phyloP scores from a whole-genome alignment of 306 rosid species.

The Quercus robur region DNA sequence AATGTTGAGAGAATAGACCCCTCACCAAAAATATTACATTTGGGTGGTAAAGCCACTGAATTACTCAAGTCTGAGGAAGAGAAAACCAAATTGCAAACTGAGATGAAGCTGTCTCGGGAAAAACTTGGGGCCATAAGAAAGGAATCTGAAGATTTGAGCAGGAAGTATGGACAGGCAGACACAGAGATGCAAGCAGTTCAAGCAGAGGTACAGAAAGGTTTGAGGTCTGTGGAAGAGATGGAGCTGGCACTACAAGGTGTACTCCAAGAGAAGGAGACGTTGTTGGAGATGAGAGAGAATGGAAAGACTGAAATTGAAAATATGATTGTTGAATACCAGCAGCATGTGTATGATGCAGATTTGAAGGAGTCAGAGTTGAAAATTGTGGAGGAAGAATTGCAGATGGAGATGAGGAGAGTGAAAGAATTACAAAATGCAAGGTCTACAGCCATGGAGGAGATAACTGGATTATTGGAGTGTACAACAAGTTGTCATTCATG shows the following conservation, averaged over 20 bases:
- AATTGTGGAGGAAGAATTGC: slow-evolving; percentile 65
- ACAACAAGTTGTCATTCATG: slow-evolving; percentile 27
- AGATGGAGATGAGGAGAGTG: slow-evolving; percentile 31
- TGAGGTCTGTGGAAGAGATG: slow-evolving; percentile 26
- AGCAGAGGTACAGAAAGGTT: slow-evolving; percentile 33
- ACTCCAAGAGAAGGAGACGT: slow-evolving; percentile 34
- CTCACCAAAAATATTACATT: slow-evolving; percentile 52
- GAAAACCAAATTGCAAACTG: slow-evolving; percentile 50
- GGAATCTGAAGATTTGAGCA: slow-evolving; percentile 36
- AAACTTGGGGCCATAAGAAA: slow-evolving; percentile 27
- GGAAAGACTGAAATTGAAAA: slow-evolving; percentile 35
- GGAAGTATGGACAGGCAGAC: slow-evolving; percentile 18
- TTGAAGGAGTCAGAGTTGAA: slow-evolving; percentile 44
- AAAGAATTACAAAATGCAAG: slow-evolving; percentile 44
- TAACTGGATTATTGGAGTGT: slow-evolving; percentile 34
- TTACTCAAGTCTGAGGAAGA: slow-evolving; percentile 47
- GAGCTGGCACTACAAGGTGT: slow-evolving; percentile 31
- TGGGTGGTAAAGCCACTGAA: slow-evolving; percentile 49
- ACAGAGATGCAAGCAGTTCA: slow-evolving; percentile 23
- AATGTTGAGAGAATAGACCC: slow-evolving; percentile 55
- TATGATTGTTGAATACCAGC: slow-evolving; percentile 39
- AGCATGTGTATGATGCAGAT: slow-evolving; percentile 29
- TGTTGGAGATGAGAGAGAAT: slow-evolving; percentile 31
- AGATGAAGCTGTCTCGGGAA: slow-evolving; percentile 33
- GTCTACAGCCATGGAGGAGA: slow-evolving; percentile 42